Evolutionary conservation across 768 basidiomycete species (phyloP).

Genomic region (Boletus rubescentipes): DNA sequence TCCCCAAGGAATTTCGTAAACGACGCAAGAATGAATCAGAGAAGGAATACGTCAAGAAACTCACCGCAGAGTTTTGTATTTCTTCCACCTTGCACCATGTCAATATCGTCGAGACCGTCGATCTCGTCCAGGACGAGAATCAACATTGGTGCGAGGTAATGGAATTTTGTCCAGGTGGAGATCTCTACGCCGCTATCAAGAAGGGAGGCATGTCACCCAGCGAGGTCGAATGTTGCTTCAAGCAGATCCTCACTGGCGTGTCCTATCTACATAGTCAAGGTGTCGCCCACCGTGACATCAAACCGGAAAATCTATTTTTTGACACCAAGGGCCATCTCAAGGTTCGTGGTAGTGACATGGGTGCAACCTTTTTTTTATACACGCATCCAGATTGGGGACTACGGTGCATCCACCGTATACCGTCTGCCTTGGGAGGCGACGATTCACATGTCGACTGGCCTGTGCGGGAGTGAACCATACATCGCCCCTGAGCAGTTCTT

Average conservation of each 20-base stretch:
- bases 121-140: conserved; percentile 96
- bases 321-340: conserved; percentile 91
- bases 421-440: conserved; percentile 97
- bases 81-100: conserved; percentile 91
- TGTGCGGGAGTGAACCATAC: conserved; percentile 98
- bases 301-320: conserved; percentile 97
- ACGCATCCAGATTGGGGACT: conserved; percentile 82
- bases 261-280: conserved; percentile 93
- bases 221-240: conserved; percentile 97
- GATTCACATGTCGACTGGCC: conserved; percentile 93
- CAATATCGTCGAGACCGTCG: conserved; percentile 98
- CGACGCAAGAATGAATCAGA: conserved; percentile 97
- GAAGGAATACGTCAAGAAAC: conserved; percentile 99
- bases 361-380: conserved; percentile 11
- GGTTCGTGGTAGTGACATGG: conserved; percentile 45
- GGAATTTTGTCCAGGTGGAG: conserved; percentile 99
- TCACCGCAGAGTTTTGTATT: conserved; percentile 98
- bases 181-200: conserved; percentile 98
- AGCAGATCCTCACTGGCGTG: conserved; percentile 88
- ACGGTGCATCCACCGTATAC: conserved; percentile 98
- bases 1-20: conserved; percentile 89
- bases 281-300: conserved; percentile 97
- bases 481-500: conserved; percentile 98
- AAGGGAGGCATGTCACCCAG: conserved; percentile 89
- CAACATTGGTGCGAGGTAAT: conserved; percentile 99